Evolutionary conservation across 2,329 filamentous ascomycete genomes (phyloP).

Genomic region (Thelonectria rubi): DNA sequence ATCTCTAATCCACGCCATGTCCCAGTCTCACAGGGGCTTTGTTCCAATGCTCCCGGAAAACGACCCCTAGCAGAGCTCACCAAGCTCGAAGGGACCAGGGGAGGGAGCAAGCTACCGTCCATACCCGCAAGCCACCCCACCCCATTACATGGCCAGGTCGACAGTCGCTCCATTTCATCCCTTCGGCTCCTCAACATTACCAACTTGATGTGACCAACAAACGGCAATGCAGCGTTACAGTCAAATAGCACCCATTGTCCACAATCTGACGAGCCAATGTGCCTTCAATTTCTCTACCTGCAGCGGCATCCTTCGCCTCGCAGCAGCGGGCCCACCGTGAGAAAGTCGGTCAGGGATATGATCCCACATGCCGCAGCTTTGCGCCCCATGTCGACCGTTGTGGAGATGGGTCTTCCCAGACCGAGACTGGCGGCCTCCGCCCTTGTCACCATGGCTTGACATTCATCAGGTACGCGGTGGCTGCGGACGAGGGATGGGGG

Average conservation of each 20-base stretch:
- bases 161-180: slow-evolving; percentile 31
- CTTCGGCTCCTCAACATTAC: slow-evolving; percentile 16
- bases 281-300: slow-evolving; percentile 45
- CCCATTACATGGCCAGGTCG: not conserved
- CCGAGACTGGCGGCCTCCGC: slow-evolving; percentile 32
- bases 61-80: slow-evolving; percentile 24
- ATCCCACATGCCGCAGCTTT: slow-evolving; percentile 32
- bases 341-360: slow-evolving; percentile 47
- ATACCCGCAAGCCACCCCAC: slow-evolving; percentile 14
- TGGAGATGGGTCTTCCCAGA: slow-evolving; percentile 33
- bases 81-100: slow-evolving; percentile 13
- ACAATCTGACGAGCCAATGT: slow-evolving; percentile 42
- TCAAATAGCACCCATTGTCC: slow-evolving; percentile 28
- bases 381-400: slow-evolving; percentile 31
- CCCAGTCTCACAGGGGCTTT: slow-evolving; percentile 20
- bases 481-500: slow-evolving; percentile 30
- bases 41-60: slow-evolving; percentile 26
- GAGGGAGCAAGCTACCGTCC: slow-evolving; percentile 15
- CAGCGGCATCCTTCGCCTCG: slow-evolving; percentile 45
- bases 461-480: slow-evolving; percentile 38
- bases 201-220: slow-evolving; percentile 35
- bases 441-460: slow-evolving; percentile 34
- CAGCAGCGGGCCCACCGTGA: slow-evolving; percentile 35
- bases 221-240: slow-evolving; percentile 37
- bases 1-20: slow-evolving; percentile 23